A percentile compares a stretch with the other conserved stretches of the same genome.
These are phyloP conservation scores for Schizosaccharomyces lindneri DNA, from an alignment of 805 yeast genomes.

Conservation along the genomic window DNA sequence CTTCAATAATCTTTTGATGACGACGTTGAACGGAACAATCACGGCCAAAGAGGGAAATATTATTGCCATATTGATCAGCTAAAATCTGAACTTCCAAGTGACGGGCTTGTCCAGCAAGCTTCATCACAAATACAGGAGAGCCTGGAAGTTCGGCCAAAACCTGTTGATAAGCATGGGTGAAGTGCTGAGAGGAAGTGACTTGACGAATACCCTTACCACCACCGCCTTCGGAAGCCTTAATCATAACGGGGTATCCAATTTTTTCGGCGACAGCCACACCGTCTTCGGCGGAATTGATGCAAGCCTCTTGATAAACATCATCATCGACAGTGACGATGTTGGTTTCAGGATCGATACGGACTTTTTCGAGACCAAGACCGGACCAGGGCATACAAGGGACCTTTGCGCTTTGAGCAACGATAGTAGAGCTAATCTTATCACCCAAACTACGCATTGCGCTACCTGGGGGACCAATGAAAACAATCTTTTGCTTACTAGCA, in stretches of 20 bases:
- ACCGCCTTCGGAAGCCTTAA: slow-evolving; percentile 99
- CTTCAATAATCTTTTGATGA: slow-evolving; percentile 96
- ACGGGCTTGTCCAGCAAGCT: slow-evolving; percentile 90
- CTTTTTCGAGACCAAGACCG: slow-evolving; percentile 86
- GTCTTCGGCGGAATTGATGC: slow-evolving; percentile 65
- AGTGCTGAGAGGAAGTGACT: slow-evolving; percentile 65
- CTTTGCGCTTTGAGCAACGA: slow-evolving; percentile 94
- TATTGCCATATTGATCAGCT: slow-evolving; percentile 96
- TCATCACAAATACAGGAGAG: slow-evolving; percentile 93
- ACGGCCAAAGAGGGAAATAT: slow-evolving; percentile 90
- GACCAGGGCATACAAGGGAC: slow-evolving; percentile 99
- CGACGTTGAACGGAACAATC: slow-evolving; percentile 99
- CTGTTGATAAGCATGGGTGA: slow-evolving; percentile 55
- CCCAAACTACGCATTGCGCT: slow-evolving; percentile 98
- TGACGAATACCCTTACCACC: slow-evolving; percentile 99
- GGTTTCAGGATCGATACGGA: slow-evolving; percentile 37
- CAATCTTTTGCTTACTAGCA: slow-evolving; percentile 66
- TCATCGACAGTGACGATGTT: slow-evolving; percentile 77
- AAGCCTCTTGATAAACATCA: slow-evolving; percentile 63
- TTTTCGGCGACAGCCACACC: slow-evolving; percentile 63
- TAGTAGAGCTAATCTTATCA: slow-evolving; percentile 91
- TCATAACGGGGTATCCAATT: slow-evolving; percentile 96
- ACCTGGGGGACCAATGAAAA: slow-evolving; percentile 97
- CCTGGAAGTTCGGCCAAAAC: slow-evolving; percentile 97
- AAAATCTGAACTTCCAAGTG: slow-evolving; percentile 93